Conservation (phyloP, 352 stramenopile species). For the Peronosclerospora sorghi region DNA sequence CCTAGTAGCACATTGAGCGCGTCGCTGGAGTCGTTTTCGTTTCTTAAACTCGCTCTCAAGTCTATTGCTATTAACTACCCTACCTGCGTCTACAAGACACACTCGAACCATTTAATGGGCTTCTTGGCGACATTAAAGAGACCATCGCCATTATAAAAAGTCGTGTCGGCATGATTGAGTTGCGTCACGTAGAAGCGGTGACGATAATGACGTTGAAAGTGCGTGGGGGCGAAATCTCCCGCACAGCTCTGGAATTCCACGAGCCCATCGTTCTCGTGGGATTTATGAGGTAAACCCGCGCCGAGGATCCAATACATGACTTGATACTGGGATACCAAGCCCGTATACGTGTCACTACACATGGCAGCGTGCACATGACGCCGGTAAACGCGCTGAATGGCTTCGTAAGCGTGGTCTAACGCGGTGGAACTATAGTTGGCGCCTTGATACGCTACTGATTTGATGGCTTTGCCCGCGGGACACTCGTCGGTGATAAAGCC, state of each 20-base stretch:
- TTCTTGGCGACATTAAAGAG: slow-evolving; percentile 37
- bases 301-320: slow-evolving; percentile 19
- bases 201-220: slow-evolving; percentile 31
- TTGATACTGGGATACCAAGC: slow-evolving; percentile 29
- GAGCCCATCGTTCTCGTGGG: slow-evolving; percentile 25
- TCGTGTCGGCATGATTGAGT: slow-evolving; percentile 58
- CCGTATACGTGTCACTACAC: slow-evolving; percentile 29
- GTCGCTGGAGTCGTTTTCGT: no score
- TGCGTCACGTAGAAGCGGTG: slow-evolving; percentile 42
- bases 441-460: slow-evolving; percentile 33
- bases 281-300: slow-evolving; percentile 23
- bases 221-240: slow-evolving; percentile 17
- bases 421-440: slow-evolving; percentile 7
- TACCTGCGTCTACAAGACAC: slow-evolving; percentile 38
- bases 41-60: no score
- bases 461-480: slow-evolving; percentile 12
- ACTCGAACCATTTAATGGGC: slow-evolving; percentile 66
- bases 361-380: slow-evolving; percentile 24
- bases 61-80: no score
- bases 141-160: slow-evolving; percentile 47
- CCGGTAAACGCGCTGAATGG: slow-evolving; percentile 21
- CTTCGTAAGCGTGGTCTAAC: slow-evolving; percentile 18
- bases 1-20: no score
- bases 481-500: slow-evolving; percentile 27
- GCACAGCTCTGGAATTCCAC: slow-evolving; percentile 54